A percentile compares a stretch with the other conserved stretches of the same genome.
Conservation (phyloP, 805 yeast species). For the Yarrowia sp. region DNA sequence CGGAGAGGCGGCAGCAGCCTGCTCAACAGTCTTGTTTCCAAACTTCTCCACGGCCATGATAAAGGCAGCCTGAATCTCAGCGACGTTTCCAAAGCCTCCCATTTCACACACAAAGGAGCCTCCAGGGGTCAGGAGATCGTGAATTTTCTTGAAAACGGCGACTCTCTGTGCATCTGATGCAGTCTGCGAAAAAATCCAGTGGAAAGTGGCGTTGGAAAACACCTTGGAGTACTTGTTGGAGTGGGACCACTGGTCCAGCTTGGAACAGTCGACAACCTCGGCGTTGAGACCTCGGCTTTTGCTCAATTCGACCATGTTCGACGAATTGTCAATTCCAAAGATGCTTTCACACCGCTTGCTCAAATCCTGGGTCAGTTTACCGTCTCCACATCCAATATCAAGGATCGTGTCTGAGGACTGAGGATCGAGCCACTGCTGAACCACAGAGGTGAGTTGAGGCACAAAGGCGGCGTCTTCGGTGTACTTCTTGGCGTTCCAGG, state of each 20-base stretch:
- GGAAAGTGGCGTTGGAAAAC: slow-evolving; percentile 35
- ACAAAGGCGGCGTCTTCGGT: slow-evolving; percentile 20
- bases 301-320: slow-evolving; percentile 8
- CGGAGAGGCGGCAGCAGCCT: slow-evolving; percentile 30
- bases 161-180: slow-evolving; percentile 27
- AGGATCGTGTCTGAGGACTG: slow-evolving; percentile 37
- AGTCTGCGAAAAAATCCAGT: slow-evolving; percentile 32
- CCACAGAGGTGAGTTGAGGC: slow-evolving; percentile 24
- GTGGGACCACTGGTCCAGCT: background rate
- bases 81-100: slow-evolving; percentile 35
- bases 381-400: slow-evolving; percentile 49
- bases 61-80: slow-evolving; percentile 33
- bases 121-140: slow-evolving; percentile 28
- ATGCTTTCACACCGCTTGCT: slow-evolving; percentile 33
- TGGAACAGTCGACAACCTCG: slow-evolving; percentile 15
- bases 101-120: slow-evolving; percentile 34
- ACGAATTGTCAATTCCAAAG: slow-evolving; percentile 1
- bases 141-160: slow-evolving; percentile 30
- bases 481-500: slow-evolving; percentile 25
- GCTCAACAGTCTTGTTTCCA: slow-evolving; percentile 20
- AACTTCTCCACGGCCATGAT: slow-evolving; percentile 26
- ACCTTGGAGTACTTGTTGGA: slow-evolving; percentile 30
- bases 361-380: slow-evolving; percentile 42
- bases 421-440: slow-evolving; percentile 30
- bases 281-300: background rate